Conservation (phyloP, 2,329 filamentous ascomycete genomes). For the Sporothrix inflata region DNA sequence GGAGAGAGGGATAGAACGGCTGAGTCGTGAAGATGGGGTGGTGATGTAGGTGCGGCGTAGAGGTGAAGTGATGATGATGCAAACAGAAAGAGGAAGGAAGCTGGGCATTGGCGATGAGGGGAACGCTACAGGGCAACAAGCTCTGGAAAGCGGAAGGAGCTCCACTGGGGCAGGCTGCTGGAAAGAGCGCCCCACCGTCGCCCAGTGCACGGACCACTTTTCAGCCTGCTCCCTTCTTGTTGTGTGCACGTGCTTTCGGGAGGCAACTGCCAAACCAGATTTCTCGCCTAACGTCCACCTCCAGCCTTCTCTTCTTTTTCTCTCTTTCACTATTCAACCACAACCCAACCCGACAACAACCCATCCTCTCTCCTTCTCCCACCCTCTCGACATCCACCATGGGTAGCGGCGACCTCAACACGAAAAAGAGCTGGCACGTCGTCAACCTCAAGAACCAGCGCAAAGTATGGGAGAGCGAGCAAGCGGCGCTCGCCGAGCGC, state of each 20-base stretch:
- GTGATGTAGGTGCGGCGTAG: background rate
- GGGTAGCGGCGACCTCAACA: slow-evolving; percentile 87
- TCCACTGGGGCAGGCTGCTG: slow-evolving; percentile 9
- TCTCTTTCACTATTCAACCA: background rate
- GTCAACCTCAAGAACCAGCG: slow-evolving; percentile 87
- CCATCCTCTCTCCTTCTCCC: background rate
- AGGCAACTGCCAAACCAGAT: background rate
- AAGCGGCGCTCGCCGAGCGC: slow-evolving; percentile 89
- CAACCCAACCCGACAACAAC: background rate
- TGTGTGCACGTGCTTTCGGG: slow-evolving; percentile 7
- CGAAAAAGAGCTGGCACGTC: slow-evolving; percentile 96
- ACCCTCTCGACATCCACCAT: slow-evolving; percentile 50
- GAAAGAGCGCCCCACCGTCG: slow-evolving; percentile 13
- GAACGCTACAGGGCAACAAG: slow-evolving; percentile 15
- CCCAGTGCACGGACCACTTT: slow-evolving; percentile 29
- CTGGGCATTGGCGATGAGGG: background rate
- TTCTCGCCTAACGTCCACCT: background rate
- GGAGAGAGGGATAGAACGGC: background rate
- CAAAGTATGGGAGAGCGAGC: slow-evolving; percentile 87
- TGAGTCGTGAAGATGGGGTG: background rate
- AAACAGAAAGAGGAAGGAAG: background rate
- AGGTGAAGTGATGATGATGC: background rate
- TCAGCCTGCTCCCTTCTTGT: slow-evolving; percentile 24
- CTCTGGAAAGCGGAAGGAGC: slow-evolving; percentile 20
- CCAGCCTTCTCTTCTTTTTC: background rate